Evolutionary conservation across 345 rosid species (phyloP), one percentile per base, ranked within the genome.

Genomic region (Clarkia xantiana): DNA sequence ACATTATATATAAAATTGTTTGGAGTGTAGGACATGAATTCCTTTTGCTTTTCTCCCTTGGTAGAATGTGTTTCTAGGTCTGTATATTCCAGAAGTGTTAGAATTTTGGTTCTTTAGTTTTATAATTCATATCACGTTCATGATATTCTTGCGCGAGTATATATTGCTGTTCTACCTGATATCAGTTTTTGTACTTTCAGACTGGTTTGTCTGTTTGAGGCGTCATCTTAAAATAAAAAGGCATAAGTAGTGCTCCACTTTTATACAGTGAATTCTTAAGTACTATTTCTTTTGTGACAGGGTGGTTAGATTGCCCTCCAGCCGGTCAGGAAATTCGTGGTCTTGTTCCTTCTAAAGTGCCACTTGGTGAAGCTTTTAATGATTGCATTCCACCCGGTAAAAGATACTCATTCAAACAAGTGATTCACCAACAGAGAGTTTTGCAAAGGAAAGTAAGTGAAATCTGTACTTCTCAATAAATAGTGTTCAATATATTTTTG

Each of bases 321-420:
- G 59, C 18, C 69, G 99, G 99, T 56, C 56, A 64, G 39, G 99
- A 93, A 62, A 82, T 93, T 23, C 68, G 63, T 57, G 63, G 62
- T 56, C 60, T 93, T 10, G 62, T 93, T 67, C 99, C 99, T 59
- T 93, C 99, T 2, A 93, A 93, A 74, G 94, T 82, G 63, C 99
- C 99, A 7, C 84, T 93, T 42, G 73, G 84, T 57, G 99, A 93
- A 76, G 53, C 69, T 62, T 93, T 67, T 70, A 76, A 80, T 62
- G 91, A 62, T 38, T 59, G 52, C 56, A 67, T 93, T 47, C 94
- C 82, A 66, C 94, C 95, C 42, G 95, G 99, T 51, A 76, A 66
- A 78, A 78, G 99, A 82, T 93, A 93, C 79, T 93, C 99, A 16
- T 93, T 87, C 67, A 82, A 87, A 59, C 99, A 87, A 74, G 96